phyloP scores from a whole-genome alignment of 345 rosid genomes.

The Rhizophora mangle region DNA sequence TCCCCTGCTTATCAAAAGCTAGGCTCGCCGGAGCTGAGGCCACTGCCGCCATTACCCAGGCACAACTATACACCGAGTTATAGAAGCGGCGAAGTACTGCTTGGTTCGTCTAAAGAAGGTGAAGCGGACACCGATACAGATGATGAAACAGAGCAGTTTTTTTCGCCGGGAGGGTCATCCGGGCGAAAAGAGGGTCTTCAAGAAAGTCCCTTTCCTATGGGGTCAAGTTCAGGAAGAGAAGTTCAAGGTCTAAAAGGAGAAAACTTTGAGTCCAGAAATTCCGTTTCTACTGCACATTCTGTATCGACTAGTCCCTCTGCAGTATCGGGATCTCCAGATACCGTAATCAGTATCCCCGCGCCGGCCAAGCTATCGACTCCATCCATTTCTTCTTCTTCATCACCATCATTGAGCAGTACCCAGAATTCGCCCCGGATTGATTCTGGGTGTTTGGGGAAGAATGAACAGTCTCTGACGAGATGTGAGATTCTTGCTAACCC shows the following conservation, averaged over 20 bases:
- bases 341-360: slow-evolving; percentile 25
- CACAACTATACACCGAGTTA: slow-evolving; percentile 36
- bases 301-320: slow-evolving; percentile 41
- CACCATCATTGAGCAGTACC: slow-evolving; percentile 8
- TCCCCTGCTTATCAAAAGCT: slow-evolving; percentile 46
- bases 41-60: slow-evolving; percentile 79
- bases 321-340: slow-evolving; percentile 39
- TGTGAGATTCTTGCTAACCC: slow-evolving; percentile 15
- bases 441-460: slow-evolving; percentile 20
- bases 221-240: slow-evolving; percentile 47
- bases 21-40: slow-evolving; percentile 90
- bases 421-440: slow-evolving; percentile 12
- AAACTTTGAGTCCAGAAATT: slow-evolving; percentile 45
- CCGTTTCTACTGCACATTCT: slow-evolving; percentile 54
- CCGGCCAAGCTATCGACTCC: slow-evolving; percentile 14
- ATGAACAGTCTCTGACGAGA: slow-evolving; percentile 16
- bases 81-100: slow-evolving; percentile 40
- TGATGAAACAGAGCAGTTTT: slow-evolving; percentile 61
- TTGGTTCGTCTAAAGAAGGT: slow-evolving; percentile 28
- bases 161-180: slow-evolving; percentile 80
- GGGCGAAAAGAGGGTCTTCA: slow-evolving; percentile 46
- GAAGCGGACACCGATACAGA: slow-evolving; percentile 41
- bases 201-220: slow-evolving; percentile 20
- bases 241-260: slow-evolving; percentile 28
- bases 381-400: slow-evolving; percentile 12